Evolutionary conservation across 192 early-diverging fungal genomes (phyloP), one percentile per base, ranked within the genome.

Genomic region (Geranomyces michiganensis): DNA sequence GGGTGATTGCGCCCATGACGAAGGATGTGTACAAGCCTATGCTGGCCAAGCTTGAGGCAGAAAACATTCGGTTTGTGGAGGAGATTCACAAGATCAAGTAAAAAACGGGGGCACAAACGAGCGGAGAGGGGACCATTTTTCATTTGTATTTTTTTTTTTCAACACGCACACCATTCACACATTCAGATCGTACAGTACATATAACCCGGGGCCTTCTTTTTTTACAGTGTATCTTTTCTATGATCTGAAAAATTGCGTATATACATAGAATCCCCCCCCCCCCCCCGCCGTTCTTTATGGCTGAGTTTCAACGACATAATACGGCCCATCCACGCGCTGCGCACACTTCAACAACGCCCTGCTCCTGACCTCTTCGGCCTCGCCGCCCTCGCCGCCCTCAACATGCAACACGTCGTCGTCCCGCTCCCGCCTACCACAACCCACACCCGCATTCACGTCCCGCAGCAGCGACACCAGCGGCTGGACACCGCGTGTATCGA

Each of bases 1-100:
- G 97, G 70, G 91, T 99, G 22, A 77, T 99, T 72, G 94, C 93
- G 22, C 97, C 97, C 27, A 94, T 96, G 92, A 85, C 87, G 7
- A 76, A 85, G 17, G 96, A 95, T 7, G 88, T 98, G 72, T 94
- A 93, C 75, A 81, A 95, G 73, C 95, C 94, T 43, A 88, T 97
- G 70, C 90, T 98, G 83, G 87, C 89, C 62, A 83, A 88, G 70
- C 84, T 99, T 65, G 93, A 93, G 62, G 84, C 89, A 22, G 95
- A 97, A 83, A 92, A 92, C 61, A 93, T 99, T 76, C 84, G 85
- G 73, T 90, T 94, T 71, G 85, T 90, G 24, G 97, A 99, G 32
- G 15, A 24, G 29, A 72, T 36, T 15, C 41, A 60, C 31, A 53
- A 53, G 51, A 53, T 53, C n/a, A 53, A 53, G 19, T 53, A 53